These are phyloP conservation scores for Wickerhamiella dianesei DNA, from an alignment of 805 yeast species.

Conservation along the genomic window DNA sequence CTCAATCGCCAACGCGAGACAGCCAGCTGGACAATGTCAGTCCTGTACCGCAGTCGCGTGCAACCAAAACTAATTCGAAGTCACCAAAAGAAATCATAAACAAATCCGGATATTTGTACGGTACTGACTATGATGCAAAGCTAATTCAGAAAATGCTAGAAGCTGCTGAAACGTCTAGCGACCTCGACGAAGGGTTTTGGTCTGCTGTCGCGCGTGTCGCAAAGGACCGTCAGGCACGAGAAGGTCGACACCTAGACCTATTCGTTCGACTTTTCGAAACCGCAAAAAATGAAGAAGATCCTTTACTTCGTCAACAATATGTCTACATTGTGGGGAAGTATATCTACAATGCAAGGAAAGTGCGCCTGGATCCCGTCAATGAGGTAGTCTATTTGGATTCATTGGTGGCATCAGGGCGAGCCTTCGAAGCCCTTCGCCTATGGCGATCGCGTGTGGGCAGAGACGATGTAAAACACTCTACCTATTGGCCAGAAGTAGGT, in stretches of 20 bases:
- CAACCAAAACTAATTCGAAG: too few species aligned
- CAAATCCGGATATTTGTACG: not conserved
- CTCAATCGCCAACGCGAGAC: too few species aligned
- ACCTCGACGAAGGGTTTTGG: slow-evolving; percentile 15
- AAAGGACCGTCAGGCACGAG: not conserved
- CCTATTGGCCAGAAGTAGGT: slow-evolving; percentile 19
- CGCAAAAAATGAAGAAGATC: slow-evolving; percentile 12
- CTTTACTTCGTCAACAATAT: slow-evolving; percentile 2
- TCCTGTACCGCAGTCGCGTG: too few species aligned
- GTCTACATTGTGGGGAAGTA: slow-evolving; percentile 11
- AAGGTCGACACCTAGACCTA: slow-evolving; percentile 6
- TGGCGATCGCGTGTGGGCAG: slow-evolving; percentile 14
- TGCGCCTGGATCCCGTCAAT: slow-evolving; percentile 20
- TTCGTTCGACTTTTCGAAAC: slow-evolving; percentile 14
- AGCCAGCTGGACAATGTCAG: too few species aligned
- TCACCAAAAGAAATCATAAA: not conserved
- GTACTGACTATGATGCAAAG: slow-evolving; percentile 3
- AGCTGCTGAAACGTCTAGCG: slow-evolving; percentile 5
- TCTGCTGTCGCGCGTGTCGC: slow-evolving; percentile 7
- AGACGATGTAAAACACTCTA: slow-evolving; percentile 8
- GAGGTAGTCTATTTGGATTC: slow-evolving; percentile 20
- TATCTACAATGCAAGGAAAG: slow-evolving; percentile 13
- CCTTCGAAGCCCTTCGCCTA: slow-evolving; percentile 12
- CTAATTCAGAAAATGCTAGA: slow-evolving; percentile 5
- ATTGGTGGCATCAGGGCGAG: slow-evolving; percentile 11